Evolutionary conservation across 305 asterid species (phyloP).

Genomic region (Fraxinus angustifolia): DNA sequence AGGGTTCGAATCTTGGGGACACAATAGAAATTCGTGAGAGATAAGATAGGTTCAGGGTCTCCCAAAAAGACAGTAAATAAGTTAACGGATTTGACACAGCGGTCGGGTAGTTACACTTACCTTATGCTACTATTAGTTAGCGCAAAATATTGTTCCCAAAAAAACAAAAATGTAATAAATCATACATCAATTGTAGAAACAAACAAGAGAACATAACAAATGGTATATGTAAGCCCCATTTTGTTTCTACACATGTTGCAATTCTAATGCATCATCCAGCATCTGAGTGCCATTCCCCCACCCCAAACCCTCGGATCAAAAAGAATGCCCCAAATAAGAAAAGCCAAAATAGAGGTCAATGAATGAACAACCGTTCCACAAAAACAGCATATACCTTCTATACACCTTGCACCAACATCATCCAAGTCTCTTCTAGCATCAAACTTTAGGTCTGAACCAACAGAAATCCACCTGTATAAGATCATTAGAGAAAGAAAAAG

Average conservation of each 20-base stretch:
- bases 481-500: constrained; percentile 23
- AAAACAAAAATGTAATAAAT: neutral
- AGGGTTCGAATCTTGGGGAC: neutral
- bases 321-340: neutral
- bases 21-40: neutral
- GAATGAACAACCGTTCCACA: neutral
- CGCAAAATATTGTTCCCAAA: constrained; percentile 9
- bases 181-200: neutral
- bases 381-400: constrained; percentile 58
- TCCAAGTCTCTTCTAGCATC: constrained; percentile 96
- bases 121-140: constrained; percentile 5
- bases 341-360: neutral
- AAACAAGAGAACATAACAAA: neutral
- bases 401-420: constrained; percentile 82
- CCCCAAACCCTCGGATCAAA: neutral
- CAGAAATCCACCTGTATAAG: constrained; percentile 89
- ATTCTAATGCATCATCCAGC: constrained; percentile 20
- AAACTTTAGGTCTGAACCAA: constrained; percentile 94
- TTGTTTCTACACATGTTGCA: constrained; percentile 1
- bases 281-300: constrained; percentile 9
- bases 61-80: neutral
- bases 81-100: neutral
- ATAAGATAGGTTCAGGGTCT: neutral
- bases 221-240: neutral
- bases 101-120: neutral